phyloP scores from a whole-genome alignment of 192 early-diverging fungal genomes.

The Rhizoclosmatium sp. region DNA sequence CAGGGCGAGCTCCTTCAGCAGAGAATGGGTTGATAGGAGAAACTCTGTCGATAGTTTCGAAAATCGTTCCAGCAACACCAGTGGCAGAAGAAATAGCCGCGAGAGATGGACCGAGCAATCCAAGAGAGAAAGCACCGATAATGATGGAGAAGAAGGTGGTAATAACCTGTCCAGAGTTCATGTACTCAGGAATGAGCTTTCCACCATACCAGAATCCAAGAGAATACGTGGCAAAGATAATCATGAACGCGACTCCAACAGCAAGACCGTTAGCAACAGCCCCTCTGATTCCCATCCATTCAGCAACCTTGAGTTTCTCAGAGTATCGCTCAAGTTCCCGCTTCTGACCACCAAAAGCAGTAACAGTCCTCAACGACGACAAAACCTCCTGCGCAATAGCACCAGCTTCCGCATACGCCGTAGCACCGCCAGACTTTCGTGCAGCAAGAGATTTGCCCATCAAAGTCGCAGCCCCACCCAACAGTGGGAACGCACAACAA shows the following conservation, averaged over 20 bases:
- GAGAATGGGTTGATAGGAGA: conserved; percentile 54
- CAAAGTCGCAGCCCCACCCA: conserved; percentile 61
- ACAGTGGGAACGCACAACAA: conserved; percentile 74
- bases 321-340: conserved; percentile 73
- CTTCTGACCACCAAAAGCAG: conserved; percentile 81
- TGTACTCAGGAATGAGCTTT: conserved; percentile 58
- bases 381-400: conserved; percentile 87
- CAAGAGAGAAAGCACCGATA: conserved; percentile 57
- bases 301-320: conserved; percentile 67
- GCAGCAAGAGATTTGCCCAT: conserved; percentile 64
- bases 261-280: conserved; percentile 65
- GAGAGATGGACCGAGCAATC: conserved; percentile 47
- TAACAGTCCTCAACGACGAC: conserved; percentile 85
- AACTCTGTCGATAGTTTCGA: conserved; percentile 56
- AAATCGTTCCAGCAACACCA: conserved; percentile 61
- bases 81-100: conserved; percentile 44
- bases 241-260: conserved; percentile 77
- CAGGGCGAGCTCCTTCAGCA: conserved; percentile 43
- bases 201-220: conserved; percentile 90
- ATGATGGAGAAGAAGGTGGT: conserved; percentile 55
- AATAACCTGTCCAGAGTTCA: conserved; percentile 57
- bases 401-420: conserved; percentile 82
- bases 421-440: conserved; percentile 34
- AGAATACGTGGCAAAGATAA: conserved; percentile 79
- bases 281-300: conserved; percentile 68